Evolutionary conservation across 2,329 filamentous ascomycete genomes (phyloP), one percentile per base, ranked within the genome.

Genomic region (Exserohilum turcica): DNA sequence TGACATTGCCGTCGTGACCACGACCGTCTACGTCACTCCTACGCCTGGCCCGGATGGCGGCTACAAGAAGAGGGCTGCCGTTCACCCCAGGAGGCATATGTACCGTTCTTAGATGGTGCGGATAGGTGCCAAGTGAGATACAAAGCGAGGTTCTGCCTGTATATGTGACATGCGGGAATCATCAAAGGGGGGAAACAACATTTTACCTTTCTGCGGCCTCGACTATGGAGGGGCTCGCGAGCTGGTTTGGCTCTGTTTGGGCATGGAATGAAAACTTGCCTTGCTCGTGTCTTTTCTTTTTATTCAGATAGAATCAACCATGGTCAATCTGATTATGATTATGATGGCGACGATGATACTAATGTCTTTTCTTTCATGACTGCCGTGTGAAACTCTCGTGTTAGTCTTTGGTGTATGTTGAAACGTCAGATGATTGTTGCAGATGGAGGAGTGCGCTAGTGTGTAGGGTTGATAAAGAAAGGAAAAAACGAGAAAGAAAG

Each of bases 1-100:
- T 7, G 58, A 62, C 19, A 48, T 61, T 39, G 60, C 64, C 43
- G 53, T 64, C 5, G 63, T 70, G 15, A 71, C 68, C 1, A 50
- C 68, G 59, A 63, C 64, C 6, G 58, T 64, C 35, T 70, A 67
- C 10, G 59, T 65, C 1, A 72, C 69, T 49, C 60, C 61, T 28
- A 57, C 60, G 15, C 42, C 43, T n/a, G 24, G 12, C 9, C 35
- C 43, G 6, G 21, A 24, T 7, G 54, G 57, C 9, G 39, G 48
- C 19, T 59, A 61, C 49, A 57, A 47, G 43, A 63, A 54, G 60
- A 44, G 56, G 29, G 48, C 21, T 31, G 19, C 12, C 18, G 27
- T 48, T 3, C 24, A 31, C 8, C 42, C 24, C 5, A 40, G 48
- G 32, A 35, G 46, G 33, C 43, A 49, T 27, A 19, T 45, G 19